Base-by-base conservation (phyloP, 2,329 filamentous ascomycete genomes). In the Colletotrichum tropicale region DNA sequence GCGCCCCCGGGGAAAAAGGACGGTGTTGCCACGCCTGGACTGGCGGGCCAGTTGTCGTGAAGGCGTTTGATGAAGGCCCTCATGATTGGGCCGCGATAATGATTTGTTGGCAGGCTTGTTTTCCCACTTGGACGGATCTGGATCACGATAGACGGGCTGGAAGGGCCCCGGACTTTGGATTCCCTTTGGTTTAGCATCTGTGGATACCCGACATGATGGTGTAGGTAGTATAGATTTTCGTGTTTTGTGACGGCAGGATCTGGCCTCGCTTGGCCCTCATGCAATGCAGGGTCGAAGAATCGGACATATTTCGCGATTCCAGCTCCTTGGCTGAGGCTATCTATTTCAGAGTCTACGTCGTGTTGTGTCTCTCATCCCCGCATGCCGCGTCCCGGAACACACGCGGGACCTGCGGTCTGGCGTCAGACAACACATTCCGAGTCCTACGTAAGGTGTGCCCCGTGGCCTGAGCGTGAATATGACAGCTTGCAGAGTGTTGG, bases 221-320 rank as follows among this genome's bases (percentile, higher is more conserved):
- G 36, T 70, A 69, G 55, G 34, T 64, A 24, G 16, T 28, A 21
- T 48, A 52, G 43, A 52, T 24, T 32, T 38, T 28, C 56, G n/a
- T 74, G 66, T 64, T 61, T 52, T 28, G 71, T 36, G 58, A 24
- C 18, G 60, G 48, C 60, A 60, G 34, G 21, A 60, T 65, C 34
- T 71, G 48, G 43, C 43, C 21, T 61, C 10, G 36, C 56, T 60
- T 58, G 58, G 71, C 64, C 12, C 64, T 62, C 24, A 36, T 60
- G 52, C 55, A 30, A 68, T 62, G 69, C 56, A 64, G 10, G 18
- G 64, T 21, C 34, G 43, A 69, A 36, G 16, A 65, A 76, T 69
- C 56, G 58, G 74, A 76, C 64, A 76, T 60, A 69, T 65, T 76
- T 76, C 74, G 74, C 74, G 36, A 52, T 76, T 68, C 48, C 60